phyloP scores from a whole-genome alignment of 2,329 filamentous ascomycete genomes.

The Alternaria postmessia region DNA sequence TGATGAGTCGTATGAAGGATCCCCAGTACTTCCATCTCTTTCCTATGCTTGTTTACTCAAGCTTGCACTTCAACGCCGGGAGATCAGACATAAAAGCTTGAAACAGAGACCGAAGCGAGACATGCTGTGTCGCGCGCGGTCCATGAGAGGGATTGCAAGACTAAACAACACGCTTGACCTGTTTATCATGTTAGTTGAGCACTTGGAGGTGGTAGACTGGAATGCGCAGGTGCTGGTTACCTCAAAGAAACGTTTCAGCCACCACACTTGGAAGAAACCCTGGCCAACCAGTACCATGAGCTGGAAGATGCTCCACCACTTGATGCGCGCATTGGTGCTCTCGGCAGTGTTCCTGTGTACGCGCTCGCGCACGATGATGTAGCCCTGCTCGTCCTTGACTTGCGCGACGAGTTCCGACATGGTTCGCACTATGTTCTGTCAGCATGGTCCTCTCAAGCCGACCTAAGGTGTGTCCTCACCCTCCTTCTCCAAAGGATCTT shows the following conservation, averaged over 20 bases:
- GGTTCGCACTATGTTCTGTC: slow-evolving; percentile 69
- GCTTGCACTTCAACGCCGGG: slow-evolving; percentile 32
- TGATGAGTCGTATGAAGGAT: slow-evolving; percentile 6
- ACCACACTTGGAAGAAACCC: slow-evolving; percentile 99
- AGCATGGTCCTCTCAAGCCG: slow-evolving; percentile 7
- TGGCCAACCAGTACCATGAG: slow-evolving; percentile 87
- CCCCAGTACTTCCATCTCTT: slow-evolving; percentile 19
- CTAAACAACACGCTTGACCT: slow-evolving; percentile 48
- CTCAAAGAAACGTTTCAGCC: slow-evolving; percentile 98
- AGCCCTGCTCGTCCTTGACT: slow-evolving; percentile 97
- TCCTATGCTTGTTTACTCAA: slow-evolving; percentile 5
- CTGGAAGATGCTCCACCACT: slow-evolving; percentile 99
- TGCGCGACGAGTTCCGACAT: slow-evolving; percentile 86
- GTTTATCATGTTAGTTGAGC: slow-evolving; percentile 12
- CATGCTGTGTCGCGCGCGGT: not conserved
- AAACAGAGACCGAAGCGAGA: not conserved
- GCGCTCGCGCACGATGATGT: slow-evolving; percentile 93
- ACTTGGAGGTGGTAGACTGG: not conserved
- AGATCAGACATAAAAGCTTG: slow-evolving; percentile 8
- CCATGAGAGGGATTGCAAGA: not conserved
- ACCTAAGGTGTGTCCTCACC: slow-evolving; percentile 61
- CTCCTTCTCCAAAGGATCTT: slow-evolving; percentile 91
- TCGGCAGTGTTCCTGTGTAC: slow-evolving; percentile 98
- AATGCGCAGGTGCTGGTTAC: slow-evolving; percentile 50
- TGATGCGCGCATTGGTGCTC: slow-evolving; percentile 95